These are phyloP conservation scores for Allium fistulosum DNA, from an alignment of 106 monocot species.

Conservation along the genomic window DNA sequence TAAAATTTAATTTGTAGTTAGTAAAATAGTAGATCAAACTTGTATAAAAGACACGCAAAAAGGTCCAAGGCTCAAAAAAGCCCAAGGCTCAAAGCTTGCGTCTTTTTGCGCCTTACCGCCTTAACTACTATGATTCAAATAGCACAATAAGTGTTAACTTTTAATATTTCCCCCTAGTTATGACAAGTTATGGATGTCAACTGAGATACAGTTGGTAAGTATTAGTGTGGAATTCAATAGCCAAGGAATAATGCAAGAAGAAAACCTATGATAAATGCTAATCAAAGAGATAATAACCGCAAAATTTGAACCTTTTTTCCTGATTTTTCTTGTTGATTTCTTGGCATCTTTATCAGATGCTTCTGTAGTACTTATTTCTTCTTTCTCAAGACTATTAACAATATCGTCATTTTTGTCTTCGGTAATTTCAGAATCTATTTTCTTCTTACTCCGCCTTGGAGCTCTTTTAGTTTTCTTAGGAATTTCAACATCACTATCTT, in stretches of 20 bases:
- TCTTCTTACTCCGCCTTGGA: constrained; percentile 49
- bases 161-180: background rate
- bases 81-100: too few relatives aligned
- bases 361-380: background rate
- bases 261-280: background rate
- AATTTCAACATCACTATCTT: constrained; percentile 16
- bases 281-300: background rate
- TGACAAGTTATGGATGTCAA: background rate
- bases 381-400: constrained; percentile 2
- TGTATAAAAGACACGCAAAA: too few relatives aligned
- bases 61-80: too few relatives aligned
- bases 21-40: too few relatives aligned
- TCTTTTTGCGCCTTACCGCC: too few relatives aligned
- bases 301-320: constrained; percentile 53
- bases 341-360: constrained; percentile 23
- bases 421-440: constrained; percentile 17
- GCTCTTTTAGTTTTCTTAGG: constrained; percentile 27
- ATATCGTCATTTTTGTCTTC: constrained; percentile 11
- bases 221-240: background rate
- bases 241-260: background rate
- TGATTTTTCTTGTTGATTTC: constrained; percentile 30
- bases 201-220: background rate
- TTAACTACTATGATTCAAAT: too few relatives aligned
- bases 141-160: background rate
- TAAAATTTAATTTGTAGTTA: too few relatives aligned